Evolutionary conservation across 2,329 filamentous ascomycete species (phyloP).

Genomic region (Trichoderma citrinoviride): DNA sequence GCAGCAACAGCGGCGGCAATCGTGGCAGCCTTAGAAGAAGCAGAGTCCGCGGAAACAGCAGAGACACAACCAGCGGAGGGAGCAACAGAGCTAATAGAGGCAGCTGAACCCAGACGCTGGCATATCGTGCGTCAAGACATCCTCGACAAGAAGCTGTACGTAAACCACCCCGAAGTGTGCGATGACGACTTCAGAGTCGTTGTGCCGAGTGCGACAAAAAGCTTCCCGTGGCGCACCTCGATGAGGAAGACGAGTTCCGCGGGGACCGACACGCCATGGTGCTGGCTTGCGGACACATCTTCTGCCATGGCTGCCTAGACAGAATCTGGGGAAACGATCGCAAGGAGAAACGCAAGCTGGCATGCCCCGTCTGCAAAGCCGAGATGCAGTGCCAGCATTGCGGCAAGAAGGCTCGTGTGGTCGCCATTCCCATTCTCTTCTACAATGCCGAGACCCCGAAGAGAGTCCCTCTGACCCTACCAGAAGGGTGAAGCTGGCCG

Average conservation of each 20-base stretch:
- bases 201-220: background rate
- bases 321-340: background rate
- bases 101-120: background rate
- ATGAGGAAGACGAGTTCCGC: no score
- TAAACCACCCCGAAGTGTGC: no score
- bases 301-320: conserved; percentile 25
- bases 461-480: background rate
- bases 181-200: background rate
- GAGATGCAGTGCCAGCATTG: background rate
- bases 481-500: background rate
- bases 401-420: background rate
- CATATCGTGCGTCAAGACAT: background rate
- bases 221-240: background rate
- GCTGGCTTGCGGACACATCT: conserved; percentile 28
- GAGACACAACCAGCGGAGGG: no score
- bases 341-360: background rate
- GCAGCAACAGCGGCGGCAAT: background rate
- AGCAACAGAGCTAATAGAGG: no score
- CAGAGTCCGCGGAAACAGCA: background rate
- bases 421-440: background rate
- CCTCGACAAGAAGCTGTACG: no score
- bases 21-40: background rate
- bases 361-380: background rate
- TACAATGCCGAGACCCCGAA: background rate
- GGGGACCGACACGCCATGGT: no score